Conservation (phyloP, 345 rosid genomes). For the Acer yangbiense region DNA sequence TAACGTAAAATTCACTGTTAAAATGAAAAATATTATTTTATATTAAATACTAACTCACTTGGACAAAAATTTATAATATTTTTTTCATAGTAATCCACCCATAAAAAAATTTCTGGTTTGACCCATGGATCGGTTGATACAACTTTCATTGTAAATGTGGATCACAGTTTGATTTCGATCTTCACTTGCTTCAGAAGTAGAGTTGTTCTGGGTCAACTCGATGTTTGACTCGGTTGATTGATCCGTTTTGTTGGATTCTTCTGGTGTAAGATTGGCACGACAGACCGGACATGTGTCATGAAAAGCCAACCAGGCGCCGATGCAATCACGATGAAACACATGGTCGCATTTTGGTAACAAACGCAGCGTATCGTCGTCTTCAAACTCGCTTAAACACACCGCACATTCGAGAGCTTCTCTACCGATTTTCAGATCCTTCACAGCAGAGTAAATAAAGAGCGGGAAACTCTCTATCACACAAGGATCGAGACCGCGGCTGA, state of each 20-base stretch:
- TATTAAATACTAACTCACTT: no score
- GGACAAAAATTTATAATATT: no score
- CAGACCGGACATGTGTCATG: constrained; percentile 68
- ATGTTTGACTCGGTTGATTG: constrained; percentile 4
- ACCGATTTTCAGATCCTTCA: constrained; percentile 52
- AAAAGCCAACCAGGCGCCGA: constrained; percentile 51
- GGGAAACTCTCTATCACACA: constrained; percentile 62
- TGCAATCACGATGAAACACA: constrained; percentile 57
- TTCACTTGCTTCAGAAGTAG: background rate
- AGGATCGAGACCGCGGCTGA: constrained; percentile 45
- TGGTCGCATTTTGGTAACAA: constrained; percentile 56
- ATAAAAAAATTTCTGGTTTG: no score
- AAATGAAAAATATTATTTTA: no score
- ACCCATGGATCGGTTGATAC: no score
- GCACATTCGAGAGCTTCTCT: constrained; percentile 50
- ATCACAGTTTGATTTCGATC: constrained; percentile 31
- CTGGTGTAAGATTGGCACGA: constrained; percentile 43
- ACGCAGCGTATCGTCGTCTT: constrained; percentile 44
- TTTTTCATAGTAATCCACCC: no score
- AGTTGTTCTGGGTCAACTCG: constrained; percentile 6
- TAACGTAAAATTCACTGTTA: no score
- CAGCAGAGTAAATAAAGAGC: constrained; percentile 52
- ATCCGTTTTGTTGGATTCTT: constrained; percentile 19
- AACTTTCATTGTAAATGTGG: constrained; percentile 23
- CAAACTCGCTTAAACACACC: constrained; percentile 52